Conservation (phyloP, 257 asterid genomes). For the Nemophila menziesii region DNA sequence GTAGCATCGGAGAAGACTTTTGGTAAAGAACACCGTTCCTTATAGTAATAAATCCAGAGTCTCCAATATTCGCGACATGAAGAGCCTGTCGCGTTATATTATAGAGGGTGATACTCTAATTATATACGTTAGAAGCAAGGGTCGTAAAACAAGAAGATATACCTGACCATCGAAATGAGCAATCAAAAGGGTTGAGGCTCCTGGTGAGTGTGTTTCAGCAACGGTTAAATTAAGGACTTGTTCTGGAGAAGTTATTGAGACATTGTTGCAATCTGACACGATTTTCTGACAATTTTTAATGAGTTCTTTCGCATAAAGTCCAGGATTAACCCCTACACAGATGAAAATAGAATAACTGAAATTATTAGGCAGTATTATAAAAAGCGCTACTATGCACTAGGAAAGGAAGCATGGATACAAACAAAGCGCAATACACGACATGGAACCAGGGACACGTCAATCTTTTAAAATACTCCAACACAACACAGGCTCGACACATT, state of each 20-base stretch:
- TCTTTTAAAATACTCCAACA: too few species aligned
- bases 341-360: neutral
- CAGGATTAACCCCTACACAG: conserved; percentile 47
- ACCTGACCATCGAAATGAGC: conserved; percentile 74
- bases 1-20: conserved; percentile 60
- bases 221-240: conserved; percentile 45
- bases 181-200: conserved; percentile 60
- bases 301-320: conserved; percentile 68
- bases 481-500: too few species aligned
- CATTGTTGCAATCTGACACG: conserved; percentile 25
- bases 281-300: conserved; percentile 38
- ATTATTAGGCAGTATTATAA: too few species aligned
- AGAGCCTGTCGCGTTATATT: conserved; percentile 35
- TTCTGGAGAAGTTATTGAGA: conserved; percentile 25
- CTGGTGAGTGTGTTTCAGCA: conserved; percentile 42
- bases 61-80: conserved; percentile 70
- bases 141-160: conserved; percentile 6
- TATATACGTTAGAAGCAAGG: conserved; percentile 1
- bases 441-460: too few species aligned
- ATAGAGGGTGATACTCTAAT: neutral
- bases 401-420: too few species aligned
- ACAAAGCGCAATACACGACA: too few species aligned
- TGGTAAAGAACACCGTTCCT: conserved; percentile 45
- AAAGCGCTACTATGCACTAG: too few species aligned
- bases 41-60: conserved; percentile 63